A percentile compares a stretch with the other conserved stretches of the same genome.
Conservation (phyloP, 495 filamentous ascomycete species). For the Penicillium malachiteum region DNA sequence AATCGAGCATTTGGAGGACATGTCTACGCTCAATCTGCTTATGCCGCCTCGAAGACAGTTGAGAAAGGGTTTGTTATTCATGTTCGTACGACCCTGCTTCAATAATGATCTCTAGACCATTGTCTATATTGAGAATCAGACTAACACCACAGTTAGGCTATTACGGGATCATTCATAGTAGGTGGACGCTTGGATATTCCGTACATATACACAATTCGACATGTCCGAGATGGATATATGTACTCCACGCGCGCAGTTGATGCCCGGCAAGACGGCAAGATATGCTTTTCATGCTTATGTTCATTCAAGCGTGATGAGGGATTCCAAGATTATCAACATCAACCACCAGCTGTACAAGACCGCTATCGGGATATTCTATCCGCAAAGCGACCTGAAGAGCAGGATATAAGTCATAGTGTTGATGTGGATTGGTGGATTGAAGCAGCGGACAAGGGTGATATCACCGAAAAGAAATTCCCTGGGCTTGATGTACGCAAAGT, state of each 20-base stretch:
- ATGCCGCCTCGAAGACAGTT: slow-evolving; percentile 59
- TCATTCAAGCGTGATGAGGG: slow-evolving; percentile 60
- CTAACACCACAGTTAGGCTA: slow-evolving; percentile 47
- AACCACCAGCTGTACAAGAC: slow-evolving; percentile 35
- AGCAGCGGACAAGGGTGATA: slow-evolving; percentile 18
- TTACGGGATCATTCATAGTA: slow-evolving; percentile 67
- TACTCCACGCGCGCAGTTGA: slow-evolving; percentile 63
- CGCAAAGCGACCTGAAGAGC: slow-evolving; percentile 39
- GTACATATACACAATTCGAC: slow-evolving; percentile 58
- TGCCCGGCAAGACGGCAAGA: slow-evolving; percentile 42
- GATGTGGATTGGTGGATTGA: slow-evolving; percentile 50
- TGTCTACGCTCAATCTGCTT: slow-evolving; percentile 64
- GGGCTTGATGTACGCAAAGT: slow-evolving; percentile 61
- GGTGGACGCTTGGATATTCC: slow-evolving; percentile 51
- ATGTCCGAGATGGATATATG: slow-evolving; percentile 52
- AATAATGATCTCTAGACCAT: neutral
- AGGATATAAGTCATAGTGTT: slow-evolving; percentile 38
- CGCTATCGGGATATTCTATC: slow-evolving; percentile 39
- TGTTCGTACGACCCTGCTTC: slow-evolving; percentile 41
- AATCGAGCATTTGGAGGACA: slow-evolving; percentile 59
- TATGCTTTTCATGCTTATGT: slow-evolving; percentile 59
- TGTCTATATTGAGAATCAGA: slow-evolving; percentile 10
- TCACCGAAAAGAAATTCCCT: slow-evolving; percentile 52
- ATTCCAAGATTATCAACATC: slow-evolving; percentile 34
- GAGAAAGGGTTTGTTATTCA: slow-evolving; percentile 55